Percentiles rank a stretch among this genome's conserved stretches.
These are phyloP conservation scores for Polygonum maritimum DNA, from an alignment of 148 eudicot species.

Conservation along the genomic window DNA sequence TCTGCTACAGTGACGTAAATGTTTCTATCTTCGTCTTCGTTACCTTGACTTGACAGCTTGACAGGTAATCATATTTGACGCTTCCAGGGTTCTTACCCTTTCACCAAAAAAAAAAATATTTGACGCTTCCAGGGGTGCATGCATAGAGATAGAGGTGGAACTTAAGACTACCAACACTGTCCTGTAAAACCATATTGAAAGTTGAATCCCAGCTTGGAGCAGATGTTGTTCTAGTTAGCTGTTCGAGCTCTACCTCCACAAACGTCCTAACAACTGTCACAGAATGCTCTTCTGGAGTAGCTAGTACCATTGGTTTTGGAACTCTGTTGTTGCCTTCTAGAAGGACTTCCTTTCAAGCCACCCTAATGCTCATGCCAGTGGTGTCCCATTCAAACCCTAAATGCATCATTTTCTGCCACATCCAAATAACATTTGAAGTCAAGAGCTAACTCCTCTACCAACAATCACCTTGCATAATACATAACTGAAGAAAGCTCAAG, in stretches of 20 bases:
- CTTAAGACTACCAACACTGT: constrained; percentile 50
- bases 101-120: too few relatives aligned
- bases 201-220: constrained; percentile 81
- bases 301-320: constrained; percentile 15
- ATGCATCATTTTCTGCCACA: constrained; percentile 58
- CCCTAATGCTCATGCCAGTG: constrained; percentile 55
- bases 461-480: neutral
- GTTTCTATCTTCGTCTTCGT: constrained; percentile 85
- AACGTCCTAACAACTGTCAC: constrained; percentile 60
- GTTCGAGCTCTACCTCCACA: constrained; percentile 92
- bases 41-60: constrained; percentile 94
- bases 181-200: constrained; percentile 85
- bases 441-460: neutral
- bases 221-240: constrained; percentile 70
- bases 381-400: constrained; percentile 91
- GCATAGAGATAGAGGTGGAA: constrained; percentile 71
- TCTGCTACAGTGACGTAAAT: constrained; percentile 57
- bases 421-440: neutral
- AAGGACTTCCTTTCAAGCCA: constrained; percentile 47
- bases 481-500: neutral
- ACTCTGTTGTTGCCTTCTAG: constrained; percentile 30
- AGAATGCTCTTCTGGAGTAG: constrained; percentile 24
- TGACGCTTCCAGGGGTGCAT: constrained; percentile 17
- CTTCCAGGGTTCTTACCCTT: too few relatives aligned
- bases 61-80: constrained; percentile 67